Conservation (phyloP, 2,329 filamentous ascomycete species). For the Penicillium sp. region DNA sequence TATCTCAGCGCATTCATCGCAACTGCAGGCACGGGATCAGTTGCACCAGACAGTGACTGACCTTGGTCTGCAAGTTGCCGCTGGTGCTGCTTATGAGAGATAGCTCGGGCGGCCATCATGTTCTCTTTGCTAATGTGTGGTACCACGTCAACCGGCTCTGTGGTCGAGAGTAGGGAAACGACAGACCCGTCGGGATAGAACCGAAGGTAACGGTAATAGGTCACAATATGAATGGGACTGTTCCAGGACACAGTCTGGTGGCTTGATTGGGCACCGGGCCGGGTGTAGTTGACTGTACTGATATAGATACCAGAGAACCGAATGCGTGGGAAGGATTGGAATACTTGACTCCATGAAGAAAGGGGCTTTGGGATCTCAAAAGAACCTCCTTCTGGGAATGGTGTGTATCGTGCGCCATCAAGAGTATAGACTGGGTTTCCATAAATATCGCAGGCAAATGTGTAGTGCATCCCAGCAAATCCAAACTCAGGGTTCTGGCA, state of each 20-base stretch:
- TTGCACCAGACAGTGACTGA: slow-evolving; percentile 24
- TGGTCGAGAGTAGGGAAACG: slow-evolving; percentile 77
- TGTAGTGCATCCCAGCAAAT: slow-evolving; percentile 80
- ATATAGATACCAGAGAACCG: slow-evolving; percentile 98
- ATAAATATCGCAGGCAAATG: slow-evolving; percentile 64
- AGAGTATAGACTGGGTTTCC: slow-evolving; percentile 45
- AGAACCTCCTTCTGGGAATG: slow-evolving; percentile 30
- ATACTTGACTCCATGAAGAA: slow-evolving; percentile 66
- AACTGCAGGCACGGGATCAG: slow-evolving; percentile 37
- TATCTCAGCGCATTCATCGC: slow-evolving; percentile 65
- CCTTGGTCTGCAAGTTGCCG: slow-evolving; percentile 45
- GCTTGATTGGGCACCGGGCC: slow-evolving; percentile 71
- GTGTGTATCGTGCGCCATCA: slow-evolving; percentile 33
- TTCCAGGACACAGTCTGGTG: slow-evolving; percentile 71
- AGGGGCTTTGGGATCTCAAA: slow-evolving; percentile 37
- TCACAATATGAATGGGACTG: slow-evolving; percentile 89
- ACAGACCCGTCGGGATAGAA: slow-evolving; percentile 89
- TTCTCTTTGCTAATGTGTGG: slow-evolving; percentile 76
- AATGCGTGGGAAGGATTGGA: slow-evolving; percentile 78
- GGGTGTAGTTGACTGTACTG: slow-evolving; percentile 91
- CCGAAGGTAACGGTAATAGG: slow-evolving; percentile 94
- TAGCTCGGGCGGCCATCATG: slow-evolving; percentile 46
- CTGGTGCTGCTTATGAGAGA: slow-evolving; percentile 36
- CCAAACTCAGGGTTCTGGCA: slow-evolving; percentile 72
- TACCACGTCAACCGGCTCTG: slow-evolving; percentile 83